These are phyloP conservation scores for Boletus sp. DNA, from an alignment of 768 basidiomycete genomes.

Conservation along the genomic window DNA sequence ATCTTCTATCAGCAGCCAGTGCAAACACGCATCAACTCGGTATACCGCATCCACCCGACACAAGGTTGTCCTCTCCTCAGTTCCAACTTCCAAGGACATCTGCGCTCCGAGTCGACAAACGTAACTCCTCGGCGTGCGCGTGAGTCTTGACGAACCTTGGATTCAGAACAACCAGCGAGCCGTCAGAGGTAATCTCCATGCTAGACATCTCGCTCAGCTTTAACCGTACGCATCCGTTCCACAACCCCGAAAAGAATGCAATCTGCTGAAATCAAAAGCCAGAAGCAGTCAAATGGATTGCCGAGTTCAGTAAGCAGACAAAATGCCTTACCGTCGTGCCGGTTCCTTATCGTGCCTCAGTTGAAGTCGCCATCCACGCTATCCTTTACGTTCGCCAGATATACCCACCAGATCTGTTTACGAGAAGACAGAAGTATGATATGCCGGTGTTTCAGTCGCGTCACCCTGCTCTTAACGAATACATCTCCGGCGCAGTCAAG, in stretches of 20 bases:
- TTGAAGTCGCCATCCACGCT: constrained; percentile 91
- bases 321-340: background rate
- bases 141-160: no score
- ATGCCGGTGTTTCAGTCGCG: constrained; percentile 90
- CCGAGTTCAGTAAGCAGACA: constrained; percentile 62
- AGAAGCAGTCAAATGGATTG: constrained; percentile 64
- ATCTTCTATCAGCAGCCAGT: background rate
- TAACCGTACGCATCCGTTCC: constrained; percentile 33
- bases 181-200: constrained; percentile 11
- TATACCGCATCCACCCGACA: background rate
- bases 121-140: no score
- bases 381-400: constrained; percentile 89
- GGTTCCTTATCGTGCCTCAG: constrained; percentile 39
- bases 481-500: constrained; percentile 84
- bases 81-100: background rate
- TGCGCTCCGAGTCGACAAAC: background rate
- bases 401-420: constrained; percentile 86
- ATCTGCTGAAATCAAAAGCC: constrained; percentile 10
- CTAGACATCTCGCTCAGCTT: constrained; percentile 33
- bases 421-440: constrained; percentile 84
- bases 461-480: constrained; percentile 85
- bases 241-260: background rate
- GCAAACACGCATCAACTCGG: constrained; percentile 19
- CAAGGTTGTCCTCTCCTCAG: background rate
- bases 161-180: background rate